Conservation (phyloP, 352 stramenopile species). For the Ophiocytium majus region DNA sequence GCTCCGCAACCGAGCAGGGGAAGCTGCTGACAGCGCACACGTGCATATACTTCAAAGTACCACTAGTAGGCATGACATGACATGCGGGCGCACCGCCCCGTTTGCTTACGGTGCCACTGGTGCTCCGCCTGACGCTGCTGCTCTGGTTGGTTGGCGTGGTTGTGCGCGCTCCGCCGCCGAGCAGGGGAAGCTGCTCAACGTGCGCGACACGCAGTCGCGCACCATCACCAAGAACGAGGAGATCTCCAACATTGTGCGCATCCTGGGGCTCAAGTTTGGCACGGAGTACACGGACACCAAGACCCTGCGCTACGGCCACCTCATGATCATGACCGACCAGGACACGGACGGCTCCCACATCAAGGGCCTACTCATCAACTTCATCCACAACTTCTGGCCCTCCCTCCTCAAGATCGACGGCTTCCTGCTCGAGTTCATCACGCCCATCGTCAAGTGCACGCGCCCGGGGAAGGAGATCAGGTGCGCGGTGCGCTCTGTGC, state of each 20-base stretch:
- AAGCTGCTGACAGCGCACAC: too few species aligned
- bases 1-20: too few species aligned
- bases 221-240: slow-evolving; percentile 98
- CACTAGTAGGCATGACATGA: too few species aligned
- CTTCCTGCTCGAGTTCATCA: slow-evolving; percentile 99
- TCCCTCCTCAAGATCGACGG: slow-evolving; percentile 84
- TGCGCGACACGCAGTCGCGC: slow-evolving; percentile 93
- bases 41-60: too few species aligned
- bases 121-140: slow-evolving; percentile 5
- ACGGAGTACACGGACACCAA: slow-evolving; percentile 87
- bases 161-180: too few species aligned
- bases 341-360: slow-evolving; percentile 98
- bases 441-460: slow-evolving; percentile 91
- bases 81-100: too few species aligned
- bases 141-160: too few species aligned
- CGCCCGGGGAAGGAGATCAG: neutral
- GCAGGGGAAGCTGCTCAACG: slow-evolving; percentile 99
- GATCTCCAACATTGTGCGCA: slow-evolving; percentile 91
- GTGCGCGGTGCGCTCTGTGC: neutral
- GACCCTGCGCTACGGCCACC: slow-evolving; percentile 93
- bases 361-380: slow-evolving; percentile 94
- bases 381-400: slow-evolving; percentile 98
- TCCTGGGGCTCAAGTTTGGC: slow-evolving; percentile 95
- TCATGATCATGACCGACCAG: slow-evolving; percentile 99
- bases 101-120: too few species aligned